phyloP scores from a whole-genome alignment of 2,329 filamentous ascomycete genomes.

The Xylaria sp. region DNA sequence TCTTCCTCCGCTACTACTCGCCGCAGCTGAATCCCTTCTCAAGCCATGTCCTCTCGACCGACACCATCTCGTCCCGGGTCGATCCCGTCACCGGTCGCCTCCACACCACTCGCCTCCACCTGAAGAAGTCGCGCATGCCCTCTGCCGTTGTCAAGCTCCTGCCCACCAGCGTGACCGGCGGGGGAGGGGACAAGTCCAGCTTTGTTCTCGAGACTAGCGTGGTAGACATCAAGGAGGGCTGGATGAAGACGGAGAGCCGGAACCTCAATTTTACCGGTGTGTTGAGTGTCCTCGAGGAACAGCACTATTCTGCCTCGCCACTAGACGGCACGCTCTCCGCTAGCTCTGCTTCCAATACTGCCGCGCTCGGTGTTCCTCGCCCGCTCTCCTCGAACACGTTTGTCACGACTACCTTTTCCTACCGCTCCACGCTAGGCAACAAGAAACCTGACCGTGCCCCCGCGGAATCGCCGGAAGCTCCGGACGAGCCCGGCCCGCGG shows the following conservation, averaged over 20 bases:
- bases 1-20: conserved; percentile 86
- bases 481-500: conserved; percentile 50
- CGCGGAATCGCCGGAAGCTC: conserved; percentile 55
- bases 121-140: conserved; percentile 84
- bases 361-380: conserved; percentile 26
- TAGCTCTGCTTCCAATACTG: conserved; percentile 46
- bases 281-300: conserved; percentile 79
- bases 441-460: conserved; percentile 66
- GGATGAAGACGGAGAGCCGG: conserved; percentile 83
- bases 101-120: conserved; percentile 81
- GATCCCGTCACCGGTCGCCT: conserved; percentile 79
- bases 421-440: conserved; percentile 78
- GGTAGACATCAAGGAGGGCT: conserved; percentile 81
- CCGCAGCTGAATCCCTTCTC: conserved; percentile 80
- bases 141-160: conserved; percentile 79
- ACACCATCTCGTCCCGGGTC: conserved; percentile 80
- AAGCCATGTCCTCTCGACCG: conserved; percentile 83
- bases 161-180: conserved; percentile 75
- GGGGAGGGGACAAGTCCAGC: conserved; percentile 74
- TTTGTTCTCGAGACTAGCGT: conserved; percentile 85
- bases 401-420: conserved; percentile 78
- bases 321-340: conserved; percentile 50
- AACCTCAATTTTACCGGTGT: conserved; percentile 87
- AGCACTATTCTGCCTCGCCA: conserved; percentile 67
- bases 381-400: conserved; percentile 61